These are phyloP conservation scores for Geotrichum fermentans DNA, from an alignment of 1,139 yeast genomes.

Conservation along the genomic window DNA sequence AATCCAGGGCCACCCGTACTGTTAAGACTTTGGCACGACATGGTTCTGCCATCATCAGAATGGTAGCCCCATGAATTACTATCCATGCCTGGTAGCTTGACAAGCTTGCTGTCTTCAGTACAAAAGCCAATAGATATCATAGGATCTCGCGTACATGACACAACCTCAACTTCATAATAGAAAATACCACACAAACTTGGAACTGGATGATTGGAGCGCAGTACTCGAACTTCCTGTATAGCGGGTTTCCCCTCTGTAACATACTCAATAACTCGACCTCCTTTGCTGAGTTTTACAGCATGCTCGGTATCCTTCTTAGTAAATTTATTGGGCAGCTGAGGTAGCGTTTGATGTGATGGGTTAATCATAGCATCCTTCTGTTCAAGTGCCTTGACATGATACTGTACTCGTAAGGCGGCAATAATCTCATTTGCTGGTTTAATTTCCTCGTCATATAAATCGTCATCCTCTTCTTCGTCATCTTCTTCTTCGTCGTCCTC, in stretches of 20 bases:
- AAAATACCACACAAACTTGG: slow-evolving; percentile 48
- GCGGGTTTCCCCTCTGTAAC: slow-evolving; percentile 20
- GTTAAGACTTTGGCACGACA: slow-evolving; percentile 40
- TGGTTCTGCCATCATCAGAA: slow-evolving; percentile 53
- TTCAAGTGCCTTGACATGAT: background rate
- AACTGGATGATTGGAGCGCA: slow-evolving; percentile 44
- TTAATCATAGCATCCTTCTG: background rate
- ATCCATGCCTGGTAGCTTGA: slow-evolving; percentile 46
- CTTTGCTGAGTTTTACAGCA: slow-evolving; percentile 16
- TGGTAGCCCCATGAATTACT: slow-evolving; percentile 53
- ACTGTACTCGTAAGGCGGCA: background rate
- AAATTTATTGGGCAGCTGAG: slow-evolving; percentile 29
- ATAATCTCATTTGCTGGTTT: slow-evolving; percentile 3
- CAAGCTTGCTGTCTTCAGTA: slow-evolving; percentile 30
- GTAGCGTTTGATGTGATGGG: background rate
- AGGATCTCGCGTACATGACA: slow-evolving; percentile 26
- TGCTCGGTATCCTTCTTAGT: slow-evolving; percentile 20
- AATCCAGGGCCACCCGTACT: slow-evolving; percentile 44
- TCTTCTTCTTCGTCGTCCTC: slow-evolving; percentile 5
- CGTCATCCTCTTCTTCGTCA: background rate
- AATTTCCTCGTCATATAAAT: background rate
- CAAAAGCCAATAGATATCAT: slow-evolving; percentile 37
- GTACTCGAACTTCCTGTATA: slow-evolving; percentile 23
- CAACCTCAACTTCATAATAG: slow-evolving; percentile 52
- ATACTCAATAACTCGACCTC: slow-evolving; percentile 22